Evolutionary conservation across 352 stramenopile genomes (phyloP), one percentile per base, ranked within the genome.

Genomic region (Phytophthora capsici): DNA sequence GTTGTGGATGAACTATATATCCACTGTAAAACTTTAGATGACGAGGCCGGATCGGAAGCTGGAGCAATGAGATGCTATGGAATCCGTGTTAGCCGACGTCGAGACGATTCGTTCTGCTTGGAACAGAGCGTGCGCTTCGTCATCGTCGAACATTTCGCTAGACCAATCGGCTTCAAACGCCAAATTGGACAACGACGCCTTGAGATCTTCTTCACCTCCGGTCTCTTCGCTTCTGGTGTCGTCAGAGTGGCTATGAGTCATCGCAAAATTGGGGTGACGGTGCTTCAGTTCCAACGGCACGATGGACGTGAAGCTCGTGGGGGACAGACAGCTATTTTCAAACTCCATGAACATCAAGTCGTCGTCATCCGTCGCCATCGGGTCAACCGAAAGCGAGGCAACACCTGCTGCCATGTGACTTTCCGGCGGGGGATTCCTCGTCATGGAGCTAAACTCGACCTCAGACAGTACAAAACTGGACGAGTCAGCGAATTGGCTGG

Each of bases 141-240:
- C 65, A 45, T 61, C 45, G 3, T 38, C 40, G 10, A 57, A 17
- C 9, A 47, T 25, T 47, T 93, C 80, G 19, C 58, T 64, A 34
- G 62, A 75, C 87, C 87, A 95, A 72, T 95, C 87, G 16, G 80
- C 84, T 71, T 91, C 84, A 56, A 95, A 95, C 12, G 84, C 87
- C 46, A 86, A 75, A 53, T 77, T 82, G 7, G 87, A 81, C 19
- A 95, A 63, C 10, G 87, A 93, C 14, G 55, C 55, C 30, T 82
- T 66, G 48, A 60, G 47, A 44, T 71, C 64, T 40, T 66, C 60
- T 4, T 76, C 62, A n/a, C 78, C 60, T 13, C 63, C 60, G 1
- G 19, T 52, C 44, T 71, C 66, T 8, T 66, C 67, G 7, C n/a
- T 63, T 16, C 45, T 57, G 22, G 48, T 40, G 23, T 73, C 66